These are phyloP conservation scores for Arachis hypogaea DNA, from an alignment of 306 rosid genomes.

Conservation along the genomic window DNA sequence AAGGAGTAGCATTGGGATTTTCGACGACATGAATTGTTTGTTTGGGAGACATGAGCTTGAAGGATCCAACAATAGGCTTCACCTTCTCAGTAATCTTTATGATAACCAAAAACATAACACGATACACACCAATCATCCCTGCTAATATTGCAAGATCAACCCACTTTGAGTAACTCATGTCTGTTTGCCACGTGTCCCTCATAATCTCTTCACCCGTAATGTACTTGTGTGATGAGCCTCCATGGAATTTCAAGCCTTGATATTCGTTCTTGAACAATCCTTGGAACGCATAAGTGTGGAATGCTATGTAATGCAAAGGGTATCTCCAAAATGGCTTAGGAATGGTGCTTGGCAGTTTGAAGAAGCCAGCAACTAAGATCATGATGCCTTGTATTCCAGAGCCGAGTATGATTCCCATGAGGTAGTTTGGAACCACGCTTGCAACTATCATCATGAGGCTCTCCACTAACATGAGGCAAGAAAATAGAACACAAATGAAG, in stretches of 20 bases:
- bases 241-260: constrained; percentile 45
- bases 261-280: constrained; percentile 77
- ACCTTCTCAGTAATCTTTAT: constrained; percentile 54
- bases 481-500: constrained; percentile 48
- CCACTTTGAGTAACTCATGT: constrained; percentile 70
- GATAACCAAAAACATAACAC: constrained; percentile 54
- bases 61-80: constrained; percentile 32
- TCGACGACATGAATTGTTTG: constrained; percentile 22
- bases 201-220: constrained; percentile 56
- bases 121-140: constrained; percentile 58
- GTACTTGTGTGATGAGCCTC: neutral
- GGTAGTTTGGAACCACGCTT: constrained; percentile 65
- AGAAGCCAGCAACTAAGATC: constrained; percentile 62
- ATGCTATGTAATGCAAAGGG: constrained; percentile 61
- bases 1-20: constrained; percentile 40
- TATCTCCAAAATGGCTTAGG: constrained; percentile 61
- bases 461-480: constrained; percentile 66
- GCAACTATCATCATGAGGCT: constrained; percentile 85
- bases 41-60: constrained; percentile 24
- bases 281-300: constrained; percentile 64
- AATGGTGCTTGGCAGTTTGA: constrained; percentile 58
- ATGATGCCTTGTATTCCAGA: constrained; percentile 75
- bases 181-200: constrained; percentile 41
- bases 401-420: constrained; percentile 77
- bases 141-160: constrained; percentile 61